Base-by-base conservation (phyloP, 148 eudicot species). In the Selenicereus undatus region DNA sequence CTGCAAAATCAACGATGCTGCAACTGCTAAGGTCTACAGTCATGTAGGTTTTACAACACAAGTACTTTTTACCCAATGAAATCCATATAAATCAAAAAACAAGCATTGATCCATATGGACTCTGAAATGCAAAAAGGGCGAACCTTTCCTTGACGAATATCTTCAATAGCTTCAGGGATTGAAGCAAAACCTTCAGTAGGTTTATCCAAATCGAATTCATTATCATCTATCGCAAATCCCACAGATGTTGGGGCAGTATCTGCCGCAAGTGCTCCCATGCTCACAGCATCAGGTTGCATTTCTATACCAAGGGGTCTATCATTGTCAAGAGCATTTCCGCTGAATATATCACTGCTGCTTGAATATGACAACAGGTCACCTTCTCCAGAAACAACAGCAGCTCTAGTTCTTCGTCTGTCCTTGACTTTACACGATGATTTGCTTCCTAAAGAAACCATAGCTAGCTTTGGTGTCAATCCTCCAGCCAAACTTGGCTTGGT, bases 141-240 rank as follows among this genome's bases (percentile, higher is more conserved):
- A 83, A 93, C 99, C 99, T 92, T 96, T 88, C 99, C 99, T 73
- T 90, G 87, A 56, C 92, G 92, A 82, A 96, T 90, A 84, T 96
- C 99, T 89, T 96, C 95, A 48, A 96, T 89, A 56, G 99, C 99
- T 78, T 93, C 99, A 22, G 90, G 86, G 43, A 96, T 87, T n/a
- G 97, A 91, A 64, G 98, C 88, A 90, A 96, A 92, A n/a, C 97
- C 98, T 85, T 82, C 71, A 8, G 94, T 87, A 5, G 97, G 97
- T 62, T 64, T 77, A 82, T 93, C 98, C 75, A 93, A 82, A 83
- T 90, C 97, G 78, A 79, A 95, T 79, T 93, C 99, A 75, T 90
- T 93, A 78, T 30, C 80, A 48, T 89, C 89, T 43, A 69, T 30
- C 45, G 87, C 79, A 81, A 93, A 93, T 48, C 86, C 86, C 20